Percentiles rank a stretch among this genome's conserved stretches.
Evolutionary conservation across 2,329 filamentous ascomycete genomes (phyloP).

Genomic region (Alternaria triticina): DNA sequence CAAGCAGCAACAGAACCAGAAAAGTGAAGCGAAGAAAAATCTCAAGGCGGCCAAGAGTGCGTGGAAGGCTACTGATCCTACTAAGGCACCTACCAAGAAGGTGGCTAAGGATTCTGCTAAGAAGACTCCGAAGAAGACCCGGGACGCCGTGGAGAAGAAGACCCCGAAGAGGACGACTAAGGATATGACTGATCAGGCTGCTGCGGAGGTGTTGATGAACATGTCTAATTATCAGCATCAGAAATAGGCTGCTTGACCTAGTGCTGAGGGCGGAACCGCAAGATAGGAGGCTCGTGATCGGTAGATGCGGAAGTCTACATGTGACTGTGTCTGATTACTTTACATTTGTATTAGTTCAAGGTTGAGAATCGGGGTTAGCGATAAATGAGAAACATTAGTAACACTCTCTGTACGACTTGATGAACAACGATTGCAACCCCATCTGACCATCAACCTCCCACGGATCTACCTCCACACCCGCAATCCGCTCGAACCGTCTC

Average conservation of each 20-base stretch:
- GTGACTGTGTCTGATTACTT: neutral
- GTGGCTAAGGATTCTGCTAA: neutral
- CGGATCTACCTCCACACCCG: neutral
- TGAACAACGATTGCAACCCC: neutral
- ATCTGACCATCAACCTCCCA: too few relatives aligned
- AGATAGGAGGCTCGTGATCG: neutral
- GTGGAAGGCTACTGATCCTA: too few relatives aligned
- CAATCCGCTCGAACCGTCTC: neutral
- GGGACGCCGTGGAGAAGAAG: neutral
- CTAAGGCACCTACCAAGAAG: too few relatives aligned
- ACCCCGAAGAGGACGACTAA: neutral
- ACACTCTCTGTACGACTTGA: neutral
- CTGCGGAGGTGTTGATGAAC: too few relatives aligned
- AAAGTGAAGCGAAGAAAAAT: too few relatives aligned
- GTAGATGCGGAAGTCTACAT: neutral
- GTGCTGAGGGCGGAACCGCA: neutral
- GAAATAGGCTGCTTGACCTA: neutral
- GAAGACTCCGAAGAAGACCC: neutral
- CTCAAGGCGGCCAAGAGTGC: too few relatives aligned
- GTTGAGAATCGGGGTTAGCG: neutral
- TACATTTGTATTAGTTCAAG: rapidly evolving
- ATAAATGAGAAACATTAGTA: neutral
- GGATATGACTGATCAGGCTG: too few relatives aligned
- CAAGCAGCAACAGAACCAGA: too few relatives aligned
- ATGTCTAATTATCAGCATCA: neutral